Percentiles rank a stretch among this genome's conserved stretches.
Conservation (phyloP, 2,329 filamentous ascomycete species). For the Phaeophleospora eucalypticola region DNA sequence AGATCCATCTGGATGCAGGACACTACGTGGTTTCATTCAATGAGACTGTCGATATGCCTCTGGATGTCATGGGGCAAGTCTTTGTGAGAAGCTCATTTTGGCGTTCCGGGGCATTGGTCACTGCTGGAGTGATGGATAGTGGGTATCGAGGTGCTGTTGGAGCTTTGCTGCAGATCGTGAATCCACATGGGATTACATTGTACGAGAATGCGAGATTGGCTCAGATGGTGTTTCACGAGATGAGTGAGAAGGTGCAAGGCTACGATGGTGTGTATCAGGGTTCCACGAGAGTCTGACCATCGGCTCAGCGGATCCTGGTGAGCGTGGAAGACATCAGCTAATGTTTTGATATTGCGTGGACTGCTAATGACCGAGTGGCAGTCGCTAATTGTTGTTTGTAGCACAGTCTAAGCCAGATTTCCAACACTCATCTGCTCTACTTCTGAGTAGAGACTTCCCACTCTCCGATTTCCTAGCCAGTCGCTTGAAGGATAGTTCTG, state of each 20-base stretch:
- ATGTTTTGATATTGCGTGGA: too few relatives aligned
- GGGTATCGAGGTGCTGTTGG: constrained; percentile 43
- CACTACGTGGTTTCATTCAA: constrained; percentile 42
- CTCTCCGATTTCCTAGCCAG: too few relatives aligned
- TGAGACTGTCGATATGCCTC: constrained; percentile 38
- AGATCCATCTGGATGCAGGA: constrained; percentile 18
- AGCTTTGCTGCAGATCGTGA: constrained; percentile 34
- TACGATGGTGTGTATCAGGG: constrained; percentile 40
- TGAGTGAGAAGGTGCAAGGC: constrained; percentile 35
- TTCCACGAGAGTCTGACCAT: constrained; percentile 3
- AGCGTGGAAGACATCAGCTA: too few relatives aligned
- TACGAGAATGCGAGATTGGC: constrained; percentile 36
- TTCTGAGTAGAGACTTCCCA: too few relatives aligned
- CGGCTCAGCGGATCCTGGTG: too few relatives aligned
- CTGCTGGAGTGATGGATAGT: constrained; percentile 41
- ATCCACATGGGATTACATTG: constrained; percentile 32
- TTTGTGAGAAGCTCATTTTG: constrained; percentile 40
- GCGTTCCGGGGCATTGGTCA: constrained; percentile 36
- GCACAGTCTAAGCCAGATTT: too few relatives aligned
- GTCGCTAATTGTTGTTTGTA: too few relatives aligned
- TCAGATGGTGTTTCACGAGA: constrained; percentile 40
- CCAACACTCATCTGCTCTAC: too few relatives aligned
- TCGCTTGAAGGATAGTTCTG: background rate
- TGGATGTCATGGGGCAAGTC: constrained; percentile 39
- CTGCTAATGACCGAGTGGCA: too few relatives aligned